Evolutionary conservation across 441 rosid genomes (phyloP), one percentile per base, ranked within the genome.

Genomic region (Hypseocharis bilobata): DNA sequence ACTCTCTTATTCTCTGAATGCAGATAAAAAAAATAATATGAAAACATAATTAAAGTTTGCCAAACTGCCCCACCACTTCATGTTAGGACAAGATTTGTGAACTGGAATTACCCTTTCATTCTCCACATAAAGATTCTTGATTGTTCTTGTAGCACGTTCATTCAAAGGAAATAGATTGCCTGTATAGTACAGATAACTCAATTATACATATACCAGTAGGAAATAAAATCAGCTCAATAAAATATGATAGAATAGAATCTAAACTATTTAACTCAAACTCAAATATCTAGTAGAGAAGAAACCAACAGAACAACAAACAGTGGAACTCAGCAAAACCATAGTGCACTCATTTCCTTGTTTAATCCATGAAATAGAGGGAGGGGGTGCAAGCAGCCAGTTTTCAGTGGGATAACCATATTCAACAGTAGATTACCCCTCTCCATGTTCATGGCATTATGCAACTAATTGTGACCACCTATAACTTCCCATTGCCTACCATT

Each of bases 131-230:
- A 93, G 93, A 76, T 88, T 91, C 68, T 82, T 79, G 60, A 93
- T 82, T 63, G 98, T 93, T 82, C 96, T 87, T 56, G 86, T 76
- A 52, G 98, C 97, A 66, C 97, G 93, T 67, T 91, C 96, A 64
- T 87, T 91, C 74, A 86, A 38, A 3, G 98, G 97, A 79, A 82
- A 85, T 27, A 93, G 70, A 55, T 74, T 82, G 42, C 98, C 98
- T 90, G 75, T 25, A 56, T 61, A 61, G 69, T 28, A 29, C n/a
- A n/a, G 26, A 49, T 26, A 62, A 36, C 62, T 65, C 6, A 47
- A 52, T 57, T 57, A 57, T 6, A 57, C 10, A 57, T 0, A 20
- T 57, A 28, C n/a, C n/a, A 69, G 65, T n/a, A 32, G 19, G 44
- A 63, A 19, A 76, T 1, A 36, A 36, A 23, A 45, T 42, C 30